Evolutionary conservation across 2,329 filamentous ascomycete genomes (phyloP).

Genomic region (Eurotiales sp.): DNA sequence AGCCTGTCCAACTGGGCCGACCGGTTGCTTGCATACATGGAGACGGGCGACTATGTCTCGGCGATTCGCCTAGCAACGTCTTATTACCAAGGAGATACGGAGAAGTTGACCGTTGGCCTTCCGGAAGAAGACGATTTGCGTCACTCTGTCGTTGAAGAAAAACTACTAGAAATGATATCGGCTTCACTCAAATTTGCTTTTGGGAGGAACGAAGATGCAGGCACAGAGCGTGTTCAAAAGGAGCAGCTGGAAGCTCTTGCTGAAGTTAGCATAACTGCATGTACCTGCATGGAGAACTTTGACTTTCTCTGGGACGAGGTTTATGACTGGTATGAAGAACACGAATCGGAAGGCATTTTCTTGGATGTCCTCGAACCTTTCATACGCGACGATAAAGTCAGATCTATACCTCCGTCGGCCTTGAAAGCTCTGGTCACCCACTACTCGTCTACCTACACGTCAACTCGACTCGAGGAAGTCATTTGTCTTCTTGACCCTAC

Average conservation of each 20-base stretch:
- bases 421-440: constrained; percentile 82
- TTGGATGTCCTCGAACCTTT: constrained; percentile 85
- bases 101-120: constrained; percentile 89
- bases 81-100: constrained; percentile 87
- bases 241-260: constrained; percentile 71
- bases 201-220: constrained; percentile 54
- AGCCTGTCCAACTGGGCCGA: constrained; percentile 97
- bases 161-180: constrained; percentile 86
- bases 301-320: constrained; percentile 89
- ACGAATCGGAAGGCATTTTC: constrained; percentile 69
- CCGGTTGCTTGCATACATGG: constrained; percentile 87
- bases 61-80: constrained; percentile 87
- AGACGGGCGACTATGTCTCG: constrained; percentile 90
- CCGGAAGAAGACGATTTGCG: constrained; percentile 75
- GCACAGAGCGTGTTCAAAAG: constrained; percentile 51
- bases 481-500: constrained; percentile 87
- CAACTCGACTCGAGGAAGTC: constrained; percentile 82
- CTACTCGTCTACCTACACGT: constrained; percentile 71
- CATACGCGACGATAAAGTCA: constrained; percentile 74
- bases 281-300: constrained; percentile 69
- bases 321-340: constrained; percentile 85
- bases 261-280: constrained; percentile 78
- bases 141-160: constrained; percentile 80
- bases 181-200: constrained; percentile 91
- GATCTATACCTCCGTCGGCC: constrained; percentile 71